A percentile compares a stretch with the other conserved stretches of the same genome.
These are phyloP conservation scores for Ceratopteris richardii DNA, from an alignment of 75 land plant genomes.

Conservation along the genomic window DNA sequence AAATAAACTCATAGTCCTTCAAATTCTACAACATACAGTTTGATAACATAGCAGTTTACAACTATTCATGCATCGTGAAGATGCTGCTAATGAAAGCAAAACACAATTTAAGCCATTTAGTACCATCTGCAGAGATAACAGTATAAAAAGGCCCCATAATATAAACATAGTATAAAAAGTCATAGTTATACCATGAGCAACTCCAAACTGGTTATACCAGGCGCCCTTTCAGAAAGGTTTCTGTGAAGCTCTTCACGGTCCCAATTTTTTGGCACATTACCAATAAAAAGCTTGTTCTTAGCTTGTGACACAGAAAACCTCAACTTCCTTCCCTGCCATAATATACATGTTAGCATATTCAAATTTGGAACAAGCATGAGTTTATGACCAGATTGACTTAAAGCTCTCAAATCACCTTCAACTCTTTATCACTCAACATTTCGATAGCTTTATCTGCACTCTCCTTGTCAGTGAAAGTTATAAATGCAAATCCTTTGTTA, in stretches of 20 bases:
- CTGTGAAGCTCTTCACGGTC: constrained; percentile 60
- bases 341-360: too few relatives aligned
- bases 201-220: constrained; percentile 61
- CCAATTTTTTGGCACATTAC: constrained; percentile 84
- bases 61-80: too few relatives aligned
- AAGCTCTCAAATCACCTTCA: constrained; percentile 62
- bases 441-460: constrained; percentile 80
- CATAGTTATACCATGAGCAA: constrained; percentile 77
- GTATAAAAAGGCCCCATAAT: too few relatives aligned
- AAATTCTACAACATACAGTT: too few relatives aligned
- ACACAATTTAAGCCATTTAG: too few relatives aligned
- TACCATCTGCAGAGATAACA: too few relatives aligned
- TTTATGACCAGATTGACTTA: too few relatives aligned
- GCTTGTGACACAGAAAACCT: constrained; percentile 74
- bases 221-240: constrained; percentile 49
- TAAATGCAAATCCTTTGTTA: constrained; percentile 91
- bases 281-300: constrained; percentile 72
- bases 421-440: constrained; percentile 47
- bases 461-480: constrained; percentile 65
- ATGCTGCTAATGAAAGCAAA: too few relatives aligned
- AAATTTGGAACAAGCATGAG: too few relatives aligned
- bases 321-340: constrained; percentile 66
- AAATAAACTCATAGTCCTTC: too few relatives aligned
- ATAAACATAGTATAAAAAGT: too few relatives aligned
- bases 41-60: too few relatives aligned